Evolutionary conservation across 1,284 basidiomycete genomes (phyloP).

Genomic region (Heterobasidion annosum): DNA sequence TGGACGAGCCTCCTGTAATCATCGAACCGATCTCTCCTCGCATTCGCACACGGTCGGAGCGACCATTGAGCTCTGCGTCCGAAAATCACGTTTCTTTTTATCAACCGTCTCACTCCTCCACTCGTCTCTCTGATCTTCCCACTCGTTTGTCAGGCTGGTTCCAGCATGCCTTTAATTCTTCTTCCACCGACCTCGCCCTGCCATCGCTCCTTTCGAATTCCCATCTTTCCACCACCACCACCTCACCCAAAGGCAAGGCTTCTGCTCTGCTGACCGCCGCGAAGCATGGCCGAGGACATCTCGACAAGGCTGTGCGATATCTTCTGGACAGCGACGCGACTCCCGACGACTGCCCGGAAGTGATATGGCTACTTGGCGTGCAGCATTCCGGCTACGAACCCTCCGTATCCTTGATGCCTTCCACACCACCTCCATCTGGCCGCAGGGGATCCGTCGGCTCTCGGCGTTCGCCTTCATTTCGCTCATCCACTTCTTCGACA

Average conservation of each 20-base stretch:
- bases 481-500: constrained; percentile 41
- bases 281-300: constrained; percentile 63
- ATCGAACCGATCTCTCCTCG: constrained; percentile 37
- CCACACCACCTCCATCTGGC: constrained; percentile 18
- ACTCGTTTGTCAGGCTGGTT: constrained; percentile 72
- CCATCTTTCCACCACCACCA: constrained; percentile 16
- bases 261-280: constrained; percentile 54
- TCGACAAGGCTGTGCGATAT: constrained; percentile 76
- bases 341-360: constrained; percentile 71
- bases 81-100: constrained; percentile 33
- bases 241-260: constrained; percentile 36
- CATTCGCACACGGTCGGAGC: constrained; percentile 34
- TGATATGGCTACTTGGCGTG: constrained; percentile 81
- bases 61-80: constrained; percentile 32
- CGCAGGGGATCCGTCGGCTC: constrained; percentile 28
- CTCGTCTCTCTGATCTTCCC: constrained; percentile 39
- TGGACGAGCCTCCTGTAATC: constrained; percentile 41
- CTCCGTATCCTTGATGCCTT: constrained; percentile 21
- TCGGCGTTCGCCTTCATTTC: constrained; percentile 30
- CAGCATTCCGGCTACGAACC: constrained; percentile 69
- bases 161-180: constrained; percentile 62
- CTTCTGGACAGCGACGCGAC: constrained; percentile 76
- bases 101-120: constrained; percentile 21
- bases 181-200: constrained; percentile 61
- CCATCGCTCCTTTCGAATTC: constrained; percentile 46